Evolutionary conservation across 176 grass and related monocot genomes (phyloP), one percentile per base, ranked within the genome.

Genomic region (Eremochloa ophiuroides): DNA sequence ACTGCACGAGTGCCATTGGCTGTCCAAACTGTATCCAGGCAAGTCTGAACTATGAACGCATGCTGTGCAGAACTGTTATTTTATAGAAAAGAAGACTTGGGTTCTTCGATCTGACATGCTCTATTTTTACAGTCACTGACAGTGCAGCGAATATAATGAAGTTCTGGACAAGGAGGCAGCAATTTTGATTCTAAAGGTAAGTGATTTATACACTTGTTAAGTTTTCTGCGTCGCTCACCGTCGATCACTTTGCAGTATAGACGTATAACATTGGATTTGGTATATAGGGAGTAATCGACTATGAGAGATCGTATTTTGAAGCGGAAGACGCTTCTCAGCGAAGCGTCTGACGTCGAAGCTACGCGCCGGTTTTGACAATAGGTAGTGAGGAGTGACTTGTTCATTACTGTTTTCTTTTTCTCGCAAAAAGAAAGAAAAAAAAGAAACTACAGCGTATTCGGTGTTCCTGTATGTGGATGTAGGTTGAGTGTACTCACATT

Each of bases 11-110:
- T 76, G 22, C 39, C 55, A 56, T 82, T 30, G 93, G 96, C 37
- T 98, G 92, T 88, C 96, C 96, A 53, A 93, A 88, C 63, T 95
- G 88, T 81, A 83, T 98, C 40, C 92, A 94, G 71, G 92, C 89
- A 76, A 84, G 77, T 41, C 23, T 51, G 18, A 63, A 33, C 38
- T 41, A 20, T 51, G 18, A 63, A 33, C 38, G 18, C 16, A 43
- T 22, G 22, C 3, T 28, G 33, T 58, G 63, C 22, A 25, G 14
- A 28, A 51, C 47, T 70, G 13, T 4, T 27, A 66, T 14, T 60
- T 53, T 13, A 11, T 35, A 35, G 18, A 42, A 4, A 23, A 25
- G n/a, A 48, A 56, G 9, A 30, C 42, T n/a, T n/a, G 40, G 7
- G 13, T 0, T 63, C 14, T 55, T 69, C 1, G 2, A 80, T 50